These are phyloP conservation scores for Notholithocarpus densiflorus DNA, from an alignment of 306 rosid genomes.

Conservation along the genomic window DNA sequence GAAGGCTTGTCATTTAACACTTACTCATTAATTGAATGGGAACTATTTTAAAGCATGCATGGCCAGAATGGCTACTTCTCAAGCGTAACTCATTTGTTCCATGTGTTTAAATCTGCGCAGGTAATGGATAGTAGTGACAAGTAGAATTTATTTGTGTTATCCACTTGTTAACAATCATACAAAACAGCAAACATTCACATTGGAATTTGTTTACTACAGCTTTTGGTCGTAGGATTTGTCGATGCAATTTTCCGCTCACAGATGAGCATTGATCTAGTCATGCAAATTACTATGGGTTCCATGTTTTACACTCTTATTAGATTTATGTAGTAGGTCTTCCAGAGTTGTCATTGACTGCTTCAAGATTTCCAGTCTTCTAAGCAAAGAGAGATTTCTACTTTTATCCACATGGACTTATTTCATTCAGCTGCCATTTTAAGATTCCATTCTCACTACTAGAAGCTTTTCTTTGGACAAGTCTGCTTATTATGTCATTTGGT, in stretches of 20 bases:
- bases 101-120: conserved; percentile 56
- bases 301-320: conserved; percentile 50
- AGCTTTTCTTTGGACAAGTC: conserved; percentile 52
- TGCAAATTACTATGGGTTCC: conserved; percentile 47
- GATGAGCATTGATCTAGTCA: conserved; percentile 39
- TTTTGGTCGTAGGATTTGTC: conserved; percentile 38
- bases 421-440: conserved; percentile 44
- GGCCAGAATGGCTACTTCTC: conserved; percentile 25
- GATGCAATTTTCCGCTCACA: conserved; percentile 42
- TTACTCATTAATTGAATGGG: conserved; percentile 20
- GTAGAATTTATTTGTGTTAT: not conserved
- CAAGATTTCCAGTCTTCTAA: conserved; percentile 51
- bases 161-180: not conserved
- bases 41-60: conserved; percentile 20
- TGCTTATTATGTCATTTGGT: conserved; percentile 59
- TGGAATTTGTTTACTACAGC: conserved; percentile 29
- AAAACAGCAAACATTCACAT: not conserved
- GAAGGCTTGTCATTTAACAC: conserved; percentile 13
- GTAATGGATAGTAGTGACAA: conserved; percentile 21
- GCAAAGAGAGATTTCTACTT: conserved; percentile 54
- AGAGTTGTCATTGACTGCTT: conserved; percentile 47
- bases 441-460: conserved; percentile 53
- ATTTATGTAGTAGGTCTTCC: conserved; percentile 37
- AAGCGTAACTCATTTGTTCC: conserved; percentile 30
- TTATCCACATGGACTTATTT: conserved; percentile 55